phyloP scores from a whole-genome alignment of 2,329 filamentous ascomycete genomes.

The Phialophora macrospora region DNA sequence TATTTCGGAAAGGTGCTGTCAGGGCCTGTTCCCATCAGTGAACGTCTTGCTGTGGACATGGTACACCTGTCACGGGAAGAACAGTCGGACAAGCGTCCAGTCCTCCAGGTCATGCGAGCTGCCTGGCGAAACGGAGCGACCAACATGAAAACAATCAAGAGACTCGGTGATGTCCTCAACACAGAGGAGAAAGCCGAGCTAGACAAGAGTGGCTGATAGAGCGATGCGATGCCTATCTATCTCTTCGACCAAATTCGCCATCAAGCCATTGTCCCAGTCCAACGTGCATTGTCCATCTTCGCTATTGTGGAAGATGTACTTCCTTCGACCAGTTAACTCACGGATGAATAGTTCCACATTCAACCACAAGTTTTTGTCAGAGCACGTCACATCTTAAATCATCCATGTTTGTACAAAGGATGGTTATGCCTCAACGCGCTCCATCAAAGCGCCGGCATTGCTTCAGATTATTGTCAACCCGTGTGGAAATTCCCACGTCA shows the following conservation, averaged over 20 bases:
- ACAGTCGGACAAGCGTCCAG: constrained; percentile 48
- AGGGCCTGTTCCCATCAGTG: constrained; percentile 57
- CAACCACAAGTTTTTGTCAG: constrained; percentile 17
- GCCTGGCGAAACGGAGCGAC: constrained; percentile 61
- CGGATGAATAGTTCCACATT: constrained; percentile 9
- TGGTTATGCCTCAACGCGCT: constrained; percentile 12
- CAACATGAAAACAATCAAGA: constrained; percentile 62
- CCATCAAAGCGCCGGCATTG: background rate
- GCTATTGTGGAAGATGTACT: constrained; percentile 20
- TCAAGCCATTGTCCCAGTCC: constrained; percentile 18
- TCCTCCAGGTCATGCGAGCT: constrained; percentile 58
- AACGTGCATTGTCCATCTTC: constrained; percentile 25
- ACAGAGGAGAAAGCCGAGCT: constrained; percentile 58
- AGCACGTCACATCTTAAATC: constrained; percentile 11
- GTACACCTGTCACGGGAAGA: constrained; percentile 60
- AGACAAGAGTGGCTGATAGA: constrained; percentile 37
- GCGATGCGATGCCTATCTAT: background rate
- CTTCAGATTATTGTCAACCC: constrained; percentile 14
- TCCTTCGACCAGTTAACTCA: constrained; percentile 12
- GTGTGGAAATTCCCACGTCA: background rate
- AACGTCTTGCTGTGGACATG: constrained; percentile 61
- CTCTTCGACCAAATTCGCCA: constrained; percentile 4
- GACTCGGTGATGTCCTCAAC: constrained; percentile 59
- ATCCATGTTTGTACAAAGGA: constrained; percentile 4
- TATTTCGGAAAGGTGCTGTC: constrained; percentile 67